Evolutionary conservation across 2,329 filamentous ascomycete genomes (phyloP), one percentile per base, ranked within the genome.

Genomic region (Trichoderma atroviride): DNA sequence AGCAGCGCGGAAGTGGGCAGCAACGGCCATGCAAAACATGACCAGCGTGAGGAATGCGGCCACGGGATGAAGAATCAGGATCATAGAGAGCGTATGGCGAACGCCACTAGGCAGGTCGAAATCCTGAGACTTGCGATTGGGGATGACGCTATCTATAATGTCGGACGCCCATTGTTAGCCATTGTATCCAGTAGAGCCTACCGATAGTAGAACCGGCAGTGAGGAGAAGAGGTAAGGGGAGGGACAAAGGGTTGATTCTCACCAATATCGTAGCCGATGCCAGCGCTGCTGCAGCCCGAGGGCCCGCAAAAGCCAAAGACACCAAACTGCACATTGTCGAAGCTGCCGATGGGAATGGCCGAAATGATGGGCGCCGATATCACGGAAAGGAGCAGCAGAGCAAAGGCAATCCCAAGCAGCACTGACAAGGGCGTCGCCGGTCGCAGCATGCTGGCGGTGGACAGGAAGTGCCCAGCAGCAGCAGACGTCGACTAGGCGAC

Each of bases 331-430:
- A 92, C 88, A 75, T 91, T 89, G 53, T 90, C 82, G 77, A 90
- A 95, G 64, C 88, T 89, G 47, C 92, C 94, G 53, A 99, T 85
- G 11, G 94, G 93, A 58, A 99, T 96, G 31, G 85, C 87, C 77
- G 91, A 89, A 78, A 98, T 91, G 74, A 99, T 89, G 22, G 96
- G 96, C 0, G 93, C 94, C 1, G 95, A 97, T n/a, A 99, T 83
- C 50, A 94, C 92, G 58, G 94, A 92, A 50, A 99, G 85, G 58
- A 98, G 84, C 64, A 98, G 86, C 71, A 98, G 85, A 72, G 86
- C 91, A 80, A 99, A 97, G 73, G 95, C 94, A 76, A 88, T 86
- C 72, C 96, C 87, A 76, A 98, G 91, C 79, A 98, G 83, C 74
- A 97, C 84, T 74, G 94, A 90, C 78, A 99, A 84, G 74, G 96